Conservation (phyloP, 2,329 filamentous ascomycete genomes). For the Cercospora beticola region DNA sequence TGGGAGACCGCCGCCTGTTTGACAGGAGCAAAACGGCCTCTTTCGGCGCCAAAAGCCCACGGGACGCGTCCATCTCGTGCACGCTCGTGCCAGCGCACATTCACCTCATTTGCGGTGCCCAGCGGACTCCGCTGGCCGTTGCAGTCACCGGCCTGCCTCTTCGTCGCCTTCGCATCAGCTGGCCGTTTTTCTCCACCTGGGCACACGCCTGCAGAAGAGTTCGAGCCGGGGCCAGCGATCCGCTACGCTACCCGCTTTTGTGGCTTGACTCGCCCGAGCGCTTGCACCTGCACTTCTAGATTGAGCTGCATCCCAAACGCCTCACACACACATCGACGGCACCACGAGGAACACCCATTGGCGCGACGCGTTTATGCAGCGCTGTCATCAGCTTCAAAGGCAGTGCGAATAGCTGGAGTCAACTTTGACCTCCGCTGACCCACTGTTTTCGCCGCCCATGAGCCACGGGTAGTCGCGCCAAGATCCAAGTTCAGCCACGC, state of each 20-base stretch:
- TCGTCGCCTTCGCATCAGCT: slow-evolving; percentile 13
- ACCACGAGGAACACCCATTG: neutral
- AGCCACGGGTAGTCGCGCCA: neutral
- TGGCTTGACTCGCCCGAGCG: slow-evolving; percentile 16
- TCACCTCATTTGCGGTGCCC: neutral
- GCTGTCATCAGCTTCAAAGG: neutral
- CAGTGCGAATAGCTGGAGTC: neutral
- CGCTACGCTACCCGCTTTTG: slow-evolving; percentile 15
- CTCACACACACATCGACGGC: neutral
- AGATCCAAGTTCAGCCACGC: slow-evolving; percentile 4
- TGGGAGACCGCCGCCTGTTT: slow-evolving; percentile 13
- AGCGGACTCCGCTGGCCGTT: neutral
- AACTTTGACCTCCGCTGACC: neutral
- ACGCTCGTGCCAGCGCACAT: neutral
- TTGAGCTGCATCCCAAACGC: slow-evolving; percentile 9
- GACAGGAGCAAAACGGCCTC: slow-evolving; percentile 10
- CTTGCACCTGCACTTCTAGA: slow-evolving; percentile 14
- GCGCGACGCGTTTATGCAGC: slow-evolving; percentile 1
- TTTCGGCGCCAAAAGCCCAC: neutral
- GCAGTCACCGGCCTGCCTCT: neutral
- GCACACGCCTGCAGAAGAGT: slow-evolving; percentile 19
- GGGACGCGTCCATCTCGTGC: neutral
- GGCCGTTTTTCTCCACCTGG: slow-evolving; percentile 20
- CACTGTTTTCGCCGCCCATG: slow-evolving; percentile 1
- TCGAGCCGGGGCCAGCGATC: slow-evolving; percentile 17